Percentiles rank a stretch among this genome's conserved stretches.
These are phyloP conservation scores for Aspergillus affinis DNA, from an alignment of 495 filamentous ascomycete genomes.

Conservation along the genomic window DNA sequence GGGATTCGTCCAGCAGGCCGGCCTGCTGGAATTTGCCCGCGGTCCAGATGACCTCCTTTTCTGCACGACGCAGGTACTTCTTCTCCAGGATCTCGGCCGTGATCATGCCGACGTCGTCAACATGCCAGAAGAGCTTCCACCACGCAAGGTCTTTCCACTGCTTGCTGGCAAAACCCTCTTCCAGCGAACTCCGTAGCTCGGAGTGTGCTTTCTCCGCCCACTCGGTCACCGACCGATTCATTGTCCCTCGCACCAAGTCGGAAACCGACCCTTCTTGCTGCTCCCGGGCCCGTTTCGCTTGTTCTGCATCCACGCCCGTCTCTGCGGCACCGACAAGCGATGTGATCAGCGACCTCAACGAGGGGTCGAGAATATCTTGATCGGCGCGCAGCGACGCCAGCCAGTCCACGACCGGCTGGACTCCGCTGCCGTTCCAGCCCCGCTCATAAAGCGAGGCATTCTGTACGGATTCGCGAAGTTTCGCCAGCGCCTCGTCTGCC, in stretches of 20 bases:
- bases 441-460: slow-evolving; percentile 71
- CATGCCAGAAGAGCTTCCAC: slow-evolving; percentile 95
- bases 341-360: slow-evolving; percentile 62
- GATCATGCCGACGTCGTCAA: slow-evolving; percentile 85
- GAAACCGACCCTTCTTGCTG: slow-evolving; percentile 38
- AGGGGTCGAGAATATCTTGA: slow-evolving; percentile 53
- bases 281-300: slow-evolving; percentile 40
- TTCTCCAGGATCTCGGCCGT: slow-evolving; percentile 71
- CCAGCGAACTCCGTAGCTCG: slow-evolving; percentile 77
- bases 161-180: slow-evolving; percentile 65
- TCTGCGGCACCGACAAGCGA: slow-evolving; percentile 64
- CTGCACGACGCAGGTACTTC: slow-evolving; percentile 72
- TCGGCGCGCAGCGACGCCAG: slow-evolving; percentile 50
- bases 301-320: slow-evolving; percentile 49
- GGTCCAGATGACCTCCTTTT: slow-evolving; percentile 73
- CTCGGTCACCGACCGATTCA: slow-evolving; percentile 57
- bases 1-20: slow-evolving; percentile 42
- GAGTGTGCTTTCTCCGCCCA: slow-evolving; percentile 82
- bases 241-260: slow-evolving; percentile 39
- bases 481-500: slow-evolving; percentile 57
- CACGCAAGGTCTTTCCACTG: slow-evolving; percentile 77
- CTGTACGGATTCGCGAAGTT: slow-evolving; percentile 64
- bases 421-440: slow-evolving; percentile 68
- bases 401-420: slow-evolving; percentile 68
- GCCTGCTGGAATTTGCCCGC: slow-evolving; percentile 78